phyloP scores from a whole-genome alignment of 176 grass and related monocot genomes.

The Oryza glumipatula region DNA sequence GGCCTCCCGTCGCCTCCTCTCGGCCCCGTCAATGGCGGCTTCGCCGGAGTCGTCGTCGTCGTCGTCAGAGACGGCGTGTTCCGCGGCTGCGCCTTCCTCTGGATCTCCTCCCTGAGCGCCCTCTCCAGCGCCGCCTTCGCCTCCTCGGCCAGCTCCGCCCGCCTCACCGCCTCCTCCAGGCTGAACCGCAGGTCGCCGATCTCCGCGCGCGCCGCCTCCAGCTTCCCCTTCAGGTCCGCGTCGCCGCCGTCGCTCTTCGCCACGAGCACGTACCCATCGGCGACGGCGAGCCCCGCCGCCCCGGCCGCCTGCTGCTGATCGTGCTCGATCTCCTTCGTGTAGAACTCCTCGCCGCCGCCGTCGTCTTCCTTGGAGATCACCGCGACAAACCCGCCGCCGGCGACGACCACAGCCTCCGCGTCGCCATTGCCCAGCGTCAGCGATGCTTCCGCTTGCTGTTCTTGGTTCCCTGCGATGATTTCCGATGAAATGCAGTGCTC shows the following conservation, averaged over 20 bases:
- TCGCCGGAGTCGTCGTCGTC: background rate
- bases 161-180: conserved; percentile 52
- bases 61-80: background rate
- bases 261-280: conserved; percentile 36
- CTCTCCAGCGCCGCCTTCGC: conserved; percentile 59
- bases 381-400: background rate
- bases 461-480: background rate
- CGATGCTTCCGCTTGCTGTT: conserved; percentile 13
- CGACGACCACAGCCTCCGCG: conserved; percentile 16
- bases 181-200: conserved; percentile 59
- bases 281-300: background rate
- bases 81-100: conserved; percentile 19
- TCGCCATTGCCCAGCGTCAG: background rate
- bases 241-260: background rate
- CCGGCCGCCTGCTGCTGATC: background rate
- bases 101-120: conserved; percentile 49
- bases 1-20: background rate
- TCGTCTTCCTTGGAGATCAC: conserved; percentile 4
- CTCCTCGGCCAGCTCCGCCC: conserved; percentile 61
- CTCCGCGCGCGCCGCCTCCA: conserved; percentile 42
- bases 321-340: conserved; percentile 21
- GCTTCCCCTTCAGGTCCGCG: conserved; percentile 16
- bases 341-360: conserved; percentile 13
- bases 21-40: background rate
- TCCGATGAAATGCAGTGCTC: background rate